Conservation (phyloP, 2,329 filamentous ascomycete species). For the Grosmannia huntii region DNA sequence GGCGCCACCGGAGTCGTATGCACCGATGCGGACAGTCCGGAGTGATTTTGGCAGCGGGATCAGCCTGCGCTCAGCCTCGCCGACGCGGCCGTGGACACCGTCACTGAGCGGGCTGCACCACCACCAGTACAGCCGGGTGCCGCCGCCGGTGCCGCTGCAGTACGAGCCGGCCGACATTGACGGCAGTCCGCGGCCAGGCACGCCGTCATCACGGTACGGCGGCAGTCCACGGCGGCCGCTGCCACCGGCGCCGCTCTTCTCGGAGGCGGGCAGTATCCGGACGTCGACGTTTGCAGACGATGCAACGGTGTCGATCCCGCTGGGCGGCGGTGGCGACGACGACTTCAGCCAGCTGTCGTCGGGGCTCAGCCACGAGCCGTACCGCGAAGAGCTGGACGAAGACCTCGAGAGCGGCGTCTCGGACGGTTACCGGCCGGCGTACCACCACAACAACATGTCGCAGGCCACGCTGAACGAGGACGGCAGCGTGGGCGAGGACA, state of each 20-base stretch:
- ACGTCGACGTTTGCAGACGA: constrained; percentile 49
- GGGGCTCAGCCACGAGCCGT: constrained; percentile 21
- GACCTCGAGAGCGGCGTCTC: constrained; percentile 46
- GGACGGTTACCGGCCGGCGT: constrained; percentile 51
- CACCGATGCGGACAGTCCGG: constrained; percentile 38
- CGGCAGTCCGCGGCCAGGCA: constrained; percentile 79
- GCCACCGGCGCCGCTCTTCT: constrained; percentile 78
- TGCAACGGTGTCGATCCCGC: constrained; percentile 59
- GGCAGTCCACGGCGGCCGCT: constrained; percentile 77
- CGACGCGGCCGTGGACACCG: constrained; percentile 47
- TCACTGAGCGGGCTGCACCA: constrained; percentile 15
- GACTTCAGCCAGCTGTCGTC: constrained; percentile 56
- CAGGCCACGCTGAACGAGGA: constrained; percentile 42
- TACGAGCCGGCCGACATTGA: constrained; percentile 87
- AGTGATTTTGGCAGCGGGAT: constrained; percentile 10
- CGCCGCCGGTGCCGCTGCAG: constrained; percentile 53
- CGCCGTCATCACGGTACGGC: constrained; percentile 78
- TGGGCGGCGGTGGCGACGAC: constrained; percentile 25
- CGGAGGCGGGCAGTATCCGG: constrained; percentile 23
- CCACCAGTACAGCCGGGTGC: constrained; percentile 19
- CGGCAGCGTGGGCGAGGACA: constrained; percentile 14
- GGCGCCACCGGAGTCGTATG: constrained; percentile 42
- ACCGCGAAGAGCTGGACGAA: constrained; percentile 9
- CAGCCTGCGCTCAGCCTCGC: constrained; percentile 24
- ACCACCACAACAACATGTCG: constrained; percentile 31